These are phyloP conservation scores for Populus davidiana DNA, from an alignment of 345 rosid species.

Conservation along the genomic window DNA sequence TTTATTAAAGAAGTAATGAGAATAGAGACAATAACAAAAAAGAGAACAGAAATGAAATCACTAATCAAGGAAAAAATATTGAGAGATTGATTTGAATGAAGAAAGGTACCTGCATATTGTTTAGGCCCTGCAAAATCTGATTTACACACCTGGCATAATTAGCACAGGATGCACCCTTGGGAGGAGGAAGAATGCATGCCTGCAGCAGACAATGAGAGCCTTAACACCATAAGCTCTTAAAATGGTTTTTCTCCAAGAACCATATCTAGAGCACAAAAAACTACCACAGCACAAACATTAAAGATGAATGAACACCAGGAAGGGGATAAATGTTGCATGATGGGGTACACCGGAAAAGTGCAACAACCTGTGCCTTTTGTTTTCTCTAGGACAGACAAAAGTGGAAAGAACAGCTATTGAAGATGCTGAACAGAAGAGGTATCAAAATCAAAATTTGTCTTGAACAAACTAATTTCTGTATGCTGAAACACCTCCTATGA, in stretches of 20 bases:
- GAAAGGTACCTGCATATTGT: conserved; percentile 65
- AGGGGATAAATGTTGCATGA: background rate
- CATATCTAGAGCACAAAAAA: background rate
- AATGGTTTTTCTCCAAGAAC: background rate
- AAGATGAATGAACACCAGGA: background rate
- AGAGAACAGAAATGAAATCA: background rate
- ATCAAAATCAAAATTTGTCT: background rate
- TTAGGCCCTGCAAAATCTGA: conserved; percentile 78
- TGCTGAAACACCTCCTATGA: background rate
- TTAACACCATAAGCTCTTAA: conserved; percentile 12
- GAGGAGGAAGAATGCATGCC: conserved; percentile 98
- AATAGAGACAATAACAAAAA: conserved; percentile 12
- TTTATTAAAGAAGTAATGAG: conserved; percentile 28
- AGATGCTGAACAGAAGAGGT: background rate
- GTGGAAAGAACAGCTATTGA: background rate
- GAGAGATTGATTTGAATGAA: conserved; percentile 2
- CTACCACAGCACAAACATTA: background rate
- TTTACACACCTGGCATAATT: conserved; percentile 94
- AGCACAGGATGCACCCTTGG: conserved; percentile 71
- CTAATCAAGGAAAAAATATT: background rate
- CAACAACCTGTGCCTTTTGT: background rate
- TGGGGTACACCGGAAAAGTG: background rate
- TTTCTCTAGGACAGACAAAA: background rate
- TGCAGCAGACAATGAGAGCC: conserved; percentile 27
- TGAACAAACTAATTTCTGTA: background rate